phyloP scores from a whole-genome alignment of 1,139 yeast species.

The Scheffersomyces lignicola region DNA sequence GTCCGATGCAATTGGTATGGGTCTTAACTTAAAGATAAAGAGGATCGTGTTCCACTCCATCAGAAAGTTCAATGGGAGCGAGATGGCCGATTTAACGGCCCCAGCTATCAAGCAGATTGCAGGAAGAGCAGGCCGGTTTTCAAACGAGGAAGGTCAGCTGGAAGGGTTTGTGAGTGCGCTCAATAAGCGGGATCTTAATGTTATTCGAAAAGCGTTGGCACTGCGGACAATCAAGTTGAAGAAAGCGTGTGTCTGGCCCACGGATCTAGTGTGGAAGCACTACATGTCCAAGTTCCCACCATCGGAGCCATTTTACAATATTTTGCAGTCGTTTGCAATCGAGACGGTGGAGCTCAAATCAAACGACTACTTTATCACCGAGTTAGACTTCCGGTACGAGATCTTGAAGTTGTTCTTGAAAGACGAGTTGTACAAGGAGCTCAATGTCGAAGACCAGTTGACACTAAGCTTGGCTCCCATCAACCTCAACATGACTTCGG shows the following conservation, averaged over 20 bases:
- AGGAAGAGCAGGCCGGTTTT: slow-evolving; percentile 91
- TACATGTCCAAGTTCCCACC: slow-evolving; percentile 57
- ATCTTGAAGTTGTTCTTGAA: slow-evolving; percentile 48
- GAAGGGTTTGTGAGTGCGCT: slow-evolving; percentile 67
- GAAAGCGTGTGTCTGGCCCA: slow-evolving; percentile 71
- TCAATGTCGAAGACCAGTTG: slow-evolving; percentile 54
- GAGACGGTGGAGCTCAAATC: slow-evolving; percentile 28
- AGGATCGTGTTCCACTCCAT: slow-evolving; percentile 73
- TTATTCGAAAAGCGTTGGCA: slow-evolving; percentile 45
- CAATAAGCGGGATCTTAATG: slow-evolving; percentile 39
- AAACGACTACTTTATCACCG: slow-evolving; percentile 39
- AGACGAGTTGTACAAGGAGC: slow-evolving; percentile 22
- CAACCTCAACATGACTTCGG: slow-evolving; percentile 25
- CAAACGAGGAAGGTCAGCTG: slow-evolving; percentile 33
- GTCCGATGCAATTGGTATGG: slow-evolving; percentile 98
- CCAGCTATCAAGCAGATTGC: slow-evolving; percentile 89
- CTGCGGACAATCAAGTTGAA: slow-evolving; percentile 46
- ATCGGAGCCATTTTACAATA: slow-evolving; percentile 35
- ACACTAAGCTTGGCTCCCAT: slow-evolving; percentile 63
- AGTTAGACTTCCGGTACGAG: slow-evolving; percentile 42
- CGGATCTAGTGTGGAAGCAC: slow-evolving; percentile 58
- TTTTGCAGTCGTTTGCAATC: slow-evolving; percentile 48
- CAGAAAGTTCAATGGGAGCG: slow-evolving; percentile 69
- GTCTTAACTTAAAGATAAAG: slow-evolving; percentile 79
- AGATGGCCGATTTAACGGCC: slow-evolving; percentile 46